Evolutionary conservation across 2,329 filamentous ascomycete genomes (phyloP).

Genomic region (Aureobasidium vineae): DNA sequence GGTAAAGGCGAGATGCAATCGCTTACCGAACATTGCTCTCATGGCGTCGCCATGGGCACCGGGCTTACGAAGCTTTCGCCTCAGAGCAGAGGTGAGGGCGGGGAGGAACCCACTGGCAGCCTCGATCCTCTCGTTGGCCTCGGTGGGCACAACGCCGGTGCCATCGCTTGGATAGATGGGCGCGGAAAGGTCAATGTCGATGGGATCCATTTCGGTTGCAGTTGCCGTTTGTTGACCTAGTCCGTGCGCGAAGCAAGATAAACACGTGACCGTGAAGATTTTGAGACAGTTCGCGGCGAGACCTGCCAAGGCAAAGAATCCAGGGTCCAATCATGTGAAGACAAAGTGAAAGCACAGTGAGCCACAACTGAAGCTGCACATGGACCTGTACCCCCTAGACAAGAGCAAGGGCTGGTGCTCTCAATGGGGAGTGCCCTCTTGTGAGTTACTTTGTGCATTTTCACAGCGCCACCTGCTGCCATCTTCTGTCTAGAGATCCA

Average conservation of each 20-base stretch:
- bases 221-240: neutral
- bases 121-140: neutral
- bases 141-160: neutral
- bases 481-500: neutral
- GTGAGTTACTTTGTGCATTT: neutral
- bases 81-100: neutral
- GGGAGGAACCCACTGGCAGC: neutral
- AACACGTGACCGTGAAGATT: neutral
- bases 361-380: neutral
- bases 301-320: neutral
- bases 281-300: neutral
- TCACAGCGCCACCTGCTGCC: neutral
- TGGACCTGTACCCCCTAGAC: no score
- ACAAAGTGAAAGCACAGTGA: neutral
- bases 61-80: neutral
- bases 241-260: neutral
- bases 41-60: neutral
- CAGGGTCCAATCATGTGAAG: neutral
- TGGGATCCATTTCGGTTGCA: neutral
- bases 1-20: neutral
- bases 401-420: neutral
- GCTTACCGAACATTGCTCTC: slow-evolving; percentile 2
- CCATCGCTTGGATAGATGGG: neutral
- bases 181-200: neutral
- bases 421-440: neutral